These are phyloP conservation scores for Peronospora belbahrii DNA, from an alignment of 352 stramenopile species.

Conservation along the genomic window DNA sequence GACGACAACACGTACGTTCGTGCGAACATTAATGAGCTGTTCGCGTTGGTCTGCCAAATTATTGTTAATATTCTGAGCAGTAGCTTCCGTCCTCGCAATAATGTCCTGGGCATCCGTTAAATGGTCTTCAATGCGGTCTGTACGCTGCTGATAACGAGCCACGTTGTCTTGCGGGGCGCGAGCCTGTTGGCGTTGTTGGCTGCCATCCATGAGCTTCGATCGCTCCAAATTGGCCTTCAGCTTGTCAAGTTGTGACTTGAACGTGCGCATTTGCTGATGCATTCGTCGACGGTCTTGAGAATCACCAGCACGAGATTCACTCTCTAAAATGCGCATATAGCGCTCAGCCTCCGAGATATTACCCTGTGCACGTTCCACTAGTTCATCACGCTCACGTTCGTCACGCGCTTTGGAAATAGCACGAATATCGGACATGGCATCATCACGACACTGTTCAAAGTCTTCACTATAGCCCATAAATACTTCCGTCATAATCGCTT, in stretches of 20 bases:
- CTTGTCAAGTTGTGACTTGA: conserved; percentile 82
- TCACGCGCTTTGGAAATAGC: conserved; percentile 37
- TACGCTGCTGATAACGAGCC: conserved; percentile 60
- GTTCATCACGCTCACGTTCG: conserved; percentile 35
- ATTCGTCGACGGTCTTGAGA: conserved; percentile 75
- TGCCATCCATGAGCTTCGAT: conserved; percentile 67
- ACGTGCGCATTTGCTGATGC: conserved; percentile 77
- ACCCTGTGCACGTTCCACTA: conserved; percentile 42
- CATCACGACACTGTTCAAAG: conserved; percentile 79
- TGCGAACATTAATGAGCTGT: conserved; percentile 67
- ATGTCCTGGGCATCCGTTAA: conserved; percentile 58
- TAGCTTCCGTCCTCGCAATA: conserved; percentile 61
- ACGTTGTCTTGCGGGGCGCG: conserved; percentile 56
- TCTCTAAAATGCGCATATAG: conserved; percentile 82
- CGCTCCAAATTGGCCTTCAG: conserved; percentile 77
- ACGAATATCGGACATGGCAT: conserved; percentile 67
- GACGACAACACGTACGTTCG: conserved; percentile 40
- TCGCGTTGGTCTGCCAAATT: conserved; percentile 64
- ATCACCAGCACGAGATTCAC: conserved; percentile 66
- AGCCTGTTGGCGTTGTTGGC: conserved; percentile 51
- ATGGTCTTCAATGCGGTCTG: conserved; percentile 63
- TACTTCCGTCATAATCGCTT: conserved; percentile 49
- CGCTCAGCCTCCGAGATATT: conserved; percentile 75
- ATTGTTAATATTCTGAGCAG: conserved; percentile 57
- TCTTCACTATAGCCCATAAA: conserved; percentile 79